Base-by-base conservation (phyloP, 2,329 filamentous ascomycete species). In the Xylariaceae sp. region DNA sequence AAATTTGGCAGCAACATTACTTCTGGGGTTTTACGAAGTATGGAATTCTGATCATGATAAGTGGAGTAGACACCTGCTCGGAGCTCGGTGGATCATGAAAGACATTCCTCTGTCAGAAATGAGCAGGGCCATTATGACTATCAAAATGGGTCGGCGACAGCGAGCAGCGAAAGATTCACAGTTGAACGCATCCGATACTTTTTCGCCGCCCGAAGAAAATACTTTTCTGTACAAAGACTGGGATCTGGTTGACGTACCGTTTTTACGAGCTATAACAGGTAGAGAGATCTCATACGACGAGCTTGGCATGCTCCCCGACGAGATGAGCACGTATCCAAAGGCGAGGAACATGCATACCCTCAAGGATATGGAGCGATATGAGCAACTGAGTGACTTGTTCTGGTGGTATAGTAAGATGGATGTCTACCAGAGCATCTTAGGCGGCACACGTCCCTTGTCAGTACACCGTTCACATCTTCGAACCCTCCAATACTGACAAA, bases 381-480 rank as follows among this genome's bases (percentile, higher is more conserved):
- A 93, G 55, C 83, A 86, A 13, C 73, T 93, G 30, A 81, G 86
- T 49, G 93, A 97, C 64, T 67, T 97, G 4, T 94, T 86, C 59
- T 98, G 91, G 90, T 96, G 89, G 87, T 96, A 90, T 61, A 84
- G 79, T 54, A 95, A 95, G 64, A 93, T 96, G 71, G 93, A 97
- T 61, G 81, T 87, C 8, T 94, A 91, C 53, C 91, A 96, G 62
- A 89, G 87, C 59, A 79, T 96, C 46, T 70, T 97, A 18, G 93
- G 90, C 51, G 91, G 89, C 8, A 90, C 91, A 32, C 77, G 77
- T 47, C 71, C 94, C 35, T 83, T 96, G 89, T 95, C 71, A 75
- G 89, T 76, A 50, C 33, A 41, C 32, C 33, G 32, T 19, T 32
- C 24, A 19, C 34, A 49, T 32, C 30, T 24, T 34, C 34, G 18